Base-by-base conservation (phyloP, 331 rosid genomes). In the Acacia pycnantha region DNA sequence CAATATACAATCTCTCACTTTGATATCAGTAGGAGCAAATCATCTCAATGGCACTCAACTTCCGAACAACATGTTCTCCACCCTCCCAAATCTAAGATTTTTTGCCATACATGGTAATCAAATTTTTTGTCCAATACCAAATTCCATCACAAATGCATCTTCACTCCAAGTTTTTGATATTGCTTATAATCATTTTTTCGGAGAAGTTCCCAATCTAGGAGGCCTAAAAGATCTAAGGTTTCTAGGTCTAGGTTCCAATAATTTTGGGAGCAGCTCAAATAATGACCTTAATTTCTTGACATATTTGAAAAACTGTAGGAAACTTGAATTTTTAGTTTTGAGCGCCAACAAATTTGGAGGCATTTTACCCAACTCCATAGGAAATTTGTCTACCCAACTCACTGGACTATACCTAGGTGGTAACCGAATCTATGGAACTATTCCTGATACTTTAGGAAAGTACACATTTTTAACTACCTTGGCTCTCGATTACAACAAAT, bases 131-230 rank as follows among this genome's bases (percentile, higher is more conserved):
- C 15, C 47, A 22, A 70, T 87, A 14, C 90, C 86, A 19, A 14
- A 1, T 47, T 58, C 85, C 14, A 46, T 84, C 27, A 74, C 79
- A 13, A 87, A 84, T 27, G 84, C 88, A 24, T 84, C 90, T 19
- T 11, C 33, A 0, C 88, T 87, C 16, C 14, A 54, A 26, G 0
- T 0, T 0, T 78, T 78, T 61, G 70, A 51, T 21, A 46, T 65
- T 0, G 1, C 13, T 2, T 0, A 0, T 0, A 47, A 64, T 24
- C 0, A 11, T 4, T 47, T 77, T 31, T 18, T 47, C 1, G 81
- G 81, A 6, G 2, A 29, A 47, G 74, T 77, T 77, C 65, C 81
- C 3, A 29, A 11, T 44, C 31, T 77, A 19, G 73, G 64, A 77
- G 19, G 21, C 40, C 22, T 19, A 3, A 33, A 62, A 47, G 35